These are phyloP conservation scores for Sporothrix euskadiensis DNA, from an alignment of 2,329 filamentous ascomycete genomes.

Conservation along the genomic window DNA sequence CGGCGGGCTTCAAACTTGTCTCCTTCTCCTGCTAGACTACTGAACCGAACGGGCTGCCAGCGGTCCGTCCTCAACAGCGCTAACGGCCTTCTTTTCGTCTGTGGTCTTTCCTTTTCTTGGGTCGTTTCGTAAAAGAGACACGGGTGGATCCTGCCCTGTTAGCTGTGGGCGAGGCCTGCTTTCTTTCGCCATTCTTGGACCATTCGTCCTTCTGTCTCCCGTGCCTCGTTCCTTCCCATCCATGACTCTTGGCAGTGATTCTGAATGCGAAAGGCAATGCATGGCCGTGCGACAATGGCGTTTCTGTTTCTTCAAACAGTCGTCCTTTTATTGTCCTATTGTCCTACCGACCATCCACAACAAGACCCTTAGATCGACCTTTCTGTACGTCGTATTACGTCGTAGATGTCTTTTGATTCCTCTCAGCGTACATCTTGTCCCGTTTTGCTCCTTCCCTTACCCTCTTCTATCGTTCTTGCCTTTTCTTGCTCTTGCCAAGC, in stretches of 20 bases:
- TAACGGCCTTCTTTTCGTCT: not conserved
- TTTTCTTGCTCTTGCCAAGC: not conserved
- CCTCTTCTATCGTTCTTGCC: not conserved
- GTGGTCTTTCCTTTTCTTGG: not conserved
- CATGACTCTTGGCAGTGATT: not conserved
- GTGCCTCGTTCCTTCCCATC: too few species aligned
- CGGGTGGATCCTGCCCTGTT: not conserved
- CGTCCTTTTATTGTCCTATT: not conserved
- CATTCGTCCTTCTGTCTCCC: not conserved
- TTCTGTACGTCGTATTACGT: not conserved
- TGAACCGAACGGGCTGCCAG: not conserved
- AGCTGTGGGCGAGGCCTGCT: not conserved
- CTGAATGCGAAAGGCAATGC: not conserved
- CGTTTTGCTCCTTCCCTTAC: not conserved
- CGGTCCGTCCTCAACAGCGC: not conserved
- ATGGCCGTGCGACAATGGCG: slow-evolving; percentile 1
- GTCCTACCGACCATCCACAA: not conserved
- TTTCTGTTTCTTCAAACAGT: not conserved
- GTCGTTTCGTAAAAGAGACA: not conserved
- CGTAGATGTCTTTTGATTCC: not conserved
- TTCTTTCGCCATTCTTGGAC: not conserved
- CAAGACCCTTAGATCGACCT: not conserved
- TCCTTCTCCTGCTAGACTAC: too few species aligned
- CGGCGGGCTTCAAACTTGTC: too few species aligned
- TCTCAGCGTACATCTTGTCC: not conserved